Base-by-base conservation (phyloP, 208 protist genomes). In the Crithidia sp. region DNA sequence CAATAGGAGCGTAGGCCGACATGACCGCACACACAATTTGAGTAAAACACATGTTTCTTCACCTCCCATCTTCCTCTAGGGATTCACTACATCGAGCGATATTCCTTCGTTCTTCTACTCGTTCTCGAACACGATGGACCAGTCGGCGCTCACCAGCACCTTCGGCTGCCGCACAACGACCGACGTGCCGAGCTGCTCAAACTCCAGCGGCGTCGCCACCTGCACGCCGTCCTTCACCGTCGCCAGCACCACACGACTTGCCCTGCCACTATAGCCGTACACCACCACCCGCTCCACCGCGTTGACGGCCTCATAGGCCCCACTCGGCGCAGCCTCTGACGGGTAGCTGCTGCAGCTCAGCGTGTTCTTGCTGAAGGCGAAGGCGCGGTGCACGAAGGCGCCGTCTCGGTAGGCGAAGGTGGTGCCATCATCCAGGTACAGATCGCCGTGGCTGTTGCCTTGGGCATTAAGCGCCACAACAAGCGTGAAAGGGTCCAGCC, bases 401-500 rank as follows among this genome's bases (percentile, higher is more conserved):
- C 91, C 91, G 0, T 47, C 71, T 37, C 85, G n/a, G 72, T 89
- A 96, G 58, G 86, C 74, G 62, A 89, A 94, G 39, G 82, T 88
- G 37, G 76, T 76, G 7, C 89, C 91, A 41, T 96, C 91, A 62
- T 96, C 91, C 0, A 93, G 65, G 77, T 89, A 96, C 13, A 96
- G 77, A 19, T 92, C 87, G 4, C 91, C 91, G 50, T 73, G 65
- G 67, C 87, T 88, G 71, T 84, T 84, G 43, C 87, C 87, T 16
- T 85, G 56, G 14, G 76, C 81, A 65, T 92, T 85, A 39, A 98
- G 85, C 0, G 96, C 95, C 14, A 99, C 88, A 54, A 85, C 86
- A 12, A 99, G 87, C 0, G 97, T 99, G 76, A 97, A 98, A 8
- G 98, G 96, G 74, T 99, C 97, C 40, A 92, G 54, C 9, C 75